Base-by-base conservation (phyloP, 2,329 filamentous ascomycete genomes). In the Malbranchea cinnamomea region DNA sequence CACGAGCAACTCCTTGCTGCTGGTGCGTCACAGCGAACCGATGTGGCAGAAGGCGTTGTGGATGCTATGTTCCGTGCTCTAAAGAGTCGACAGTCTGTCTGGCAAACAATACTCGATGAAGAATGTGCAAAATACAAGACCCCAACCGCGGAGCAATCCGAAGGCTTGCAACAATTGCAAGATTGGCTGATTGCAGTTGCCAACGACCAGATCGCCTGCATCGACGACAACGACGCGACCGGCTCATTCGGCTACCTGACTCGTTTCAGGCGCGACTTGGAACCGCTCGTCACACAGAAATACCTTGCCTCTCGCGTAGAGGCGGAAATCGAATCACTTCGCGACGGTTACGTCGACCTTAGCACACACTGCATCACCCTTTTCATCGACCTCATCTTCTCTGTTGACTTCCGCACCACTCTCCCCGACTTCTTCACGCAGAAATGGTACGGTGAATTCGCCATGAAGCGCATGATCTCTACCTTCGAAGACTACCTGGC, bases 121-220 rank as follows among this genome's bases (percentile, higher is more conserved):
- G 89, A 98, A 57, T 76, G 76, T 12, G 60, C 63, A 28, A 78
- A 74, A 45, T 92, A 83, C 54, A 77, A 78, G 52, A 42, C 49
- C 35, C 43, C 57, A 36, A 44, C 58, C 34, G 48, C 53, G 9
- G 59, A 63, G 11, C 54, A 59, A 37, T 47, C 51, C 46, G 83
- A 92, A 51, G 72, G 78, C 3, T 62, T 93, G 16, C 81, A 92
- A 51, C 54, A 65, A 12, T 52, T 75, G 24, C 71, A 76, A 48
- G 89, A 98, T 59, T 98, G 87, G 84, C 76, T 98, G 33, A 75
- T 98, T 31, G 85, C 89, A 26, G 83, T 91, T 34, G 89, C 91
- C 43, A 98, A 98, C 59, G 89, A 98, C 57, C 89, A 98, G 54
- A 95, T 98, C 50, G 85, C 85, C 33, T 94, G 84, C 55, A 93